Evolutionary conservation across 2,329 filamentous ascomycete species (phyloP).

Genomic region (Diplodia sapinea): DNA sequence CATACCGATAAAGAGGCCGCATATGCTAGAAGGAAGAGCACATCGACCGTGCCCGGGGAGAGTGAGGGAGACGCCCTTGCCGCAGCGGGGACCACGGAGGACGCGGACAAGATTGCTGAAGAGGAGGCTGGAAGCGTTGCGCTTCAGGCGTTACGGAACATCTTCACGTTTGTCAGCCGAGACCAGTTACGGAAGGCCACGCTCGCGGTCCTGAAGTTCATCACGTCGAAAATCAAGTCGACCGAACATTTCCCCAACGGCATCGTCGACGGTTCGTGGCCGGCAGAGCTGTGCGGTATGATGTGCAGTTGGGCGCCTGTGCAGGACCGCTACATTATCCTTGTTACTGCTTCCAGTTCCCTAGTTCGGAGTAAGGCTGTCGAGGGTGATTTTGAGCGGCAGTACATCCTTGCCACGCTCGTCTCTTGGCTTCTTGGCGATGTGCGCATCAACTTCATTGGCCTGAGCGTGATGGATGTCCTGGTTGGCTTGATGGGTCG

Average conservation of each 20-base stretch:
- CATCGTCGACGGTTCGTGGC: conserved; percentile 69
- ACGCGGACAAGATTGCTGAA: conserved; percentile 88
- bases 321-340: conserved; percentile 89
- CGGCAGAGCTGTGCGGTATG: conserved; percentile 78
- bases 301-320: conserved; percentile 88
- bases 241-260: conserved; percentile 44
- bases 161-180: conserved; percentile 82
- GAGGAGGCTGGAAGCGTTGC: conserved; percentile 86
- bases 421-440: conserved; percentile 77
- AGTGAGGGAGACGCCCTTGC: conserved; percentile 70
- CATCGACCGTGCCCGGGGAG: conserved; percentile 77
- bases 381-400: conserved; percentile 73
- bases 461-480: conserved; percentile 94
- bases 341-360: conserved; percentile 80
- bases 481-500: conserved; percentile 84
- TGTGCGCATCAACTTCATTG: conserved; percentile 91
- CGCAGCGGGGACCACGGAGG: conserved; percentile 79
- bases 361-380: conserved; percentile 71
- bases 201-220: conserved; percentile 73
- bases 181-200: conserved; percentile 82
- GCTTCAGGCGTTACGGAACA: conserved; percentile 82
- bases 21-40: conserved; percentile 73
- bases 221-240: conserved; percentile 52
- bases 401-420: conserved; percentile 77
- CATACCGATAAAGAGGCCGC: conserved; percentile 69